Conservation (phyloP, 306 rosid species). For the Ziziphus jujuba region DNA sequence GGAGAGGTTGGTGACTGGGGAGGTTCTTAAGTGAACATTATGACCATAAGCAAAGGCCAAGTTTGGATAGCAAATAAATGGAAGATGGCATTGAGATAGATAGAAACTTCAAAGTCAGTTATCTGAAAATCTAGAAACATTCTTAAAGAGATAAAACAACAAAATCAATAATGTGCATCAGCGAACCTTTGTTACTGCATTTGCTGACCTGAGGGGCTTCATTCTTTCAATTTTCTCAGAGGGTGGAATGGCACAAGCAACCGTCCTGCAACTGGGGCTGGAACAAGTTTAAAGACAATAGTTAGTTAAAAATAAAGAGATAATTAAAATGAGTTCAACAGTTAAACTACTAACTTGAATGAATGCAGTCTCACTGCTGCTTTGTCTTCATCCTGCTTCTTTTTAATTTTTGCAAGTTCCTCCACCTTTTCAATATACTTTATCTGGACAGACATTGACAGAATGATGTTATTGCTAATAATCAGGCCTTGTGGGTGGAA, state of each 20-base stretch:
- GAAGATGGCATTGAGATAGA: constrained; percentile 13
- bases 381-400: constrained; percentile 81
- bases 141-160: constrained; percentile 30
- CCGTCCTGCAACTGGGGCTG: constrained; percentile 41
- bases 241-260: constrained; percentile 38
- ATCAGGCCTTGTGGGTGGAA: background rate
- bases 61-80: background rate
- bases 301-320: constrained; percentile 17
- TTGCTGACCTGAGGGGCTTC: constrained; percentile 69
- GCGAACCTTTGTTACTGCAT: constrained; percentile 50
- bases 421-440: constrained; percentile 57
- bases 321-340: background rate
- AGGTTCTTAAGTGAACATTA: background rate
- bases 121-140: constrained; percentile 8
- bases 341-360: constrained; percentile 58
- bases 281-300: constrained; percentile 23
- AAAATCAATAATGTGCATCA: constrained; percentile 21
- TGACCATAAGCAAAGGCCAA: background rate
- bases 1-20: background rate
- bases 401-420: constrained; percentile 51
- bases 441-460: constrained; percentile 41
- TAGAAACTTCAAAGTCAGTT: constrained; percentile 6
- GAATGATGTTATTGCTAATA: constrained; percentile 15
- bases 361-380: constrained; percentile 65
- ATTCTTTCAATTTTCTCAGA: constrained; percentile 55